phyloP scores from a whole-genome alignment of 83 land plant species.

The Picea abies region DNA sequence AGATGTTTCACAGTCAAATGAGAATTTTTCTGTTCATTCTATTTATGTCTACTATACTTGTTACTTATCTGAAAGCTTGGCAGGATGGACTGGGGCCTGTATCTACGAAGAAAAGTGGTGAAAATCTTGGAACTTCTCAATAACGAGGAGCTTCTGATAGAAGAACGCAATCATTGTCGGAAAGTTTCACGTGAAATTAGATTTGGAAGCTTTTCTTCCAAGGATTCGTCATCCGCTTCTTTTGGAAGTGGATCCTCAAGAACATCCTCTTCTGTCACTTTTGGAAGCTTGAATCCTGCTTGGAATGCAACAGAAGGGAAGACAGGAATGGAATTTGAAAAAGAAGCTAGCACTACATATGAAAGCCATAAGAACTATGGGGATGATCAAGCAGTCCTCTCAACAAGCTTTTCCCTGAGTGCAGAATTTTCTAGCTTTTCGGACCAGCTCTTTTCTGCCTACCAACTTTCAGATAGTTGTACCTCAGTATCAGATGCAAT shows the following conservation, averaged over 20 bases:
- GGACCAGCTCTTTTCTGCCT: not conserved
- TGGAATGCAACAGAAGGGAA: too few species aligned
- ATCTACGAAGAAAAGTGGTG: slow-evolving; percentile 21
- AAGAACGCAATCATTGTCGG: slow-evolving; percentile 29
- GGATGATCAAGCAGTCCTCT: not conserved
- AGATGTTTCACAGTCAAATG: too few species aligned
- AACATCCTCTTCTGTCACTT: too few species aligned
- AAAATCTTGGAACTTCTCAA: slow-evolving; percentile 25
- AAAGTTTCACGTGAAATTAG: slow-evolving; percentile 30
- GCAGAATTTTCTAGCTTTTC: not conserved
- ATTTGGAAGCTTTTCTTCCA: slow-evolving; percentile 21
- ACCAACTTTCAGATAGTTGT: not conserved
- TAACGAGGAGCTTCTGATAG: slow-evolving; percentile 27
- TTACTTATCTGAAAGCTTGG: too few species aligned
- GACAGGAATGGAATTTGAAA: not conserved
- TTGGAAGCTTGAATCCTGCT: too few species aligned
- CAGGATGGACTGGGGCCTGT: slow-evolving; percentile 29
- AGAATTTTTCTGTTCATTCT: too few species aligned
- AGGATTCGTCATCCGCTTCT: not conserved
- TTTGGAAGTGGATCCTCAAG: not conserved
- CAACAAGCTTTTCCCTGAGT: not conserved
- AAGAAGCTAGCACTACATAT: not conserved
- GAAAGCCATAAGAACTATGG: not conserved
- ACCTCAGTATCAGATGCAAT: not conserved
- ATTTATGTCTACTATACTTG: too few species aligned